Percentiles rank a stretch among this genome's conserved stretches.
Evolutionary conservation across 2,329 filamentous ascomycete genomes (phyloP).

Genomic region (Aureobasidium leucospermi): DNA sequence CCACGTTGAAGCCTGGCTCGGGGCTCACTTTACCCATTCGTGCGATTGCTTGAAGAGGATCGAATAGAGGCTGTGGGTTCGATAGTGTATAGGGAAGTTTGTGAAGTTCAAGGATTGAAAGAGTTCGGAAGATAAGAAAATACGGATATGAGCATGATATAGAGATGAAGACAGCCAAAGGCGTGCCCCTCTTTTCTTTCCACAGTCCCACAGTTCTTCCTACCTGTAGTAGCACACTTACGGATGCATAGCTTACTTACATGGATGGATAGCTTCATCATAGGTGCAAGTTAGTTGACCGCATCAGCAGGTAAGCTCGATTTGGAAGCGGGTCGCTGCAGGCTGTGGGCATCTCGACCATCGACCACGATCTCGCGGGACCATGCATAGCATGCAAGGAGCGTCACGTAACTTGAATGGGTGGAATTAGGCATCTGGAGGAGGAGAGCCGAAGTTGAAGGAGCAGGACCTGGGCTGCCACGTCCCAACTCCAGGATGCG

Average conservation of each 20-base stretch:
- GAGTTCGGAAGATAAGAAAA: neutral
- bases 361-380: neutral
- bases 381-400: slow-evolving; percentile 6
- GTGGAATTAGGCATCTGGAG: neutral
- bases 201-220: neutral
- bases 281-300: neutral
- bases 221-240: neutral
- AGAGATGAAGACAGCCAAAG: neutral
- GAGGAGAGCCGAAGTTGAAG: slow-evolving; percentile 11
- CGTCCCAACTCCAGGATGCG: neutral
- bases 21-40: neutral
- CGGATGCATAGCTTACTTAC: slow-evolving; percentile 4
- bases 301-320: neutral
- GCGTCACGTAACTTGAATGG: slow-evolving; percentile 8
- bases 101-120: neutral
- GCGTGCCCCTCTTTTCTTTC: slow-evolving; percentile 8
- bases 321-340: slow-evolving; percentile 5
- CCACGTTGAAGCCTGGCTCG: neutral
- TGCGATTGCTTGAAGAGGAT: too few relatives aligned
- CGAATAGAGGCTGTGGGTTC: neutral
- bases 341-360: slow-evolving; percentile 1
- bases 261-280: neutral
- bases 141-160: neutral
- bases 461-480: neutral
- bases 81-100: neutral